Evolutionary conservation across 1,284 basidiomycete species (phyloP).

Genomic region (Trichosporon sp.): DNA sequence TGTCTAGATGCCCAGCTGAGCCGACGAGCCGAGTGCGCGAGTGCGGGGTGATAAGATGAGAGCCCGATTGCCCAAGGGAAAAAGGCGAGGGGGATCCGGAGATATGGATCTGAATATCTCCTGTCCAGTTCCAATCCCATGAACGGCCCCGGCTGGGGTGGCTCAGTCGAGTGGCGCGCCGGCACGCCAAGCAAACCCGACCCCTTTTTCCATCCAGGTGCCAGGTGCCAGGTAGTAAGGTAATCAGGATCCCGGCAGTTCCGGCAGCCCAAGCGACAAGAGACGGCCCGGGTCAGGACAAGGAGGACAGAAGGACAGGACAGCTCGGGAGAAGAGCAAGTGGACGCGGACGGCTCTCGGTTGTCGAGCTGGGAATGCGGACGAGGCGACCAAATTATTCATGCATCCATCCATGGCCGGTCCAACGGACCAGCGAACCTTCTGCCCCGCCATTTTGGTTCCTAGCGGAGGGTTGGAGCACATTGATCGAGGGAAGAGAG

Average conservation of each 20-base stretch:
- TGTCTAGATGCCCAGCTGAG: background rate
- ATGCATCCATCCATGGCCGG: background rate
- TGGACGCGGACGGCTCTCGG: too few relatives aligned
- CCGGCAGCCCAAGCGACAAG: background rate
- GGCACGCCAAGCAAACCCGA: background rate
- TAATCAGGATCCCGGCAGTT: too few relatives aligned
- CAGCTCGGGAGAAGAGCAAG: too few relatives aligned
- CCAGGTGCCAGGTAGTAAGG: background rate
- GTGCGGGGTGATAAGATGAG: background rate
- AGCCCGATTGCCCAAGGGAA: background rate
- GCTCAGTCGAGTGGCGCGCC: background rate
- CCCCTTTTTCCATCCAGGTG: background rate
- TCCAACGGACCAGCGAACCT: background rate
- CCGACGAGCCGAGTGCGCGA: too few relatives aligned
- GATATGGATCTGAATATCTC: slow-evolving; percentile 3
- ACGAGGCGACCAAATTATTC: too few relatives aligned
- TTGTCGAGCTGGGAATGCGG: too few relatives aligned
- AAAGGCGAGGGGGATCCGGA: background rate
- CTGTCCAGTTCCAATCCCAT: background rate
- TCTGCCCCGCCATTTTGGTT: background rate
- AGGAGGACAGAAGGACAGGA: too few relatives aligned
- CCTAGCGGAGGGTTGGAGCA: background rate
- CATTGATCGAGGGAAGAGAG: background rate
- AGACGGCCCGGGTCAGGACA: too few relatives aligned
- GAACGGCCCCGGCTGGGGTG: background rate